Evolutionary conservation across 1,284 basidiomycete genomes (phyloP), one percentile per base, ranked within the genome.

Genomic region (Cutaneotrichosporon cutaneum): DNA sequence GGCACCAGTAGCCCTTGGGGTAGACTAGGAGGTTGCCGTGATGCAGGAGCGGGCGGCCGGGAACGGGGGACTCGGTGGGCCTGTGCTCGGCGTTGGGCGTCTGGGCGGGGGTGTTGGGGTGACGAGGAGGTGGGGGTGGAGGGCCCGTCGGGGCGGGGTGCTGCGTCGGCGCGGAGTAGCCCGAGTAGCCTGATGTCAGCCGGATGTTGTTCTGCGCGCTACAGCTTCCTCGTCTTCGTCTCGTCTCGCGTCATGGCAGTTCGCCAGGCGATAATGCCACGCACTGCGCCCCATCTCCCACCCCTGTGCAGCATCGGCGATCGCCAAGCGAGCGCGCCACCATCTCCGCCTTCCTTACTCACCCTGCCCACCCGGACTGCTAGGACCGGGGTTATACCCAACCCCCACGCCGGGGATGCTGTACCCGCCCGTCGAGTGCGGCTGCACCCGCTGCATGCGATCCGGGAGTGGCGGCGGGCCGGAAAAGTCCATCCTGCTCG

Each of bases 391-490:
- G 4, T 70, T 72, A 51, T 73, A 76, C 1, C 76, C 76, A 1
- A 67, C 11, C 5, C 75, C 75, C 1, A 76, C 74, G 27, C 72
- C 73, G 1, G 73, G 71, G 1, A 75, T 64, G 22, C 67, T 58
- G 51, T 59, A 54, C 4, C 67, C 72, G 60, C 63, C 63, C 1
- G 66, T 64, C n/a, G 62, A 56, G 22, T 59, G 65, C 30, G 45
- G 54, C 9, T 42, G 45, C 36, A 57, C 53, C 10, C 54, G 39
- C 32, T 51, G 54, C 13, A 71, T 45, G n/a, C 72, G 64, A 30
- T 77, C 71, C 6, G 77, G 73, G 59, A 77, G 59, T 3, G 76
- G 77, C 16, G 77, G 77, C 7, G 77, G 77, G 16, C 77, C 77
- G 0, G 71, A 73, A 54, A 77, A 79, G 60, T 78, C 76, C 69